Percentiles rank a stretch among this genome's conserved stretches.
These are phyloP conservation scores for Termitomyces sp. DNA, from an alignment of 768 basidiomycete genomes.

Conservation along the genomic window DNA sequence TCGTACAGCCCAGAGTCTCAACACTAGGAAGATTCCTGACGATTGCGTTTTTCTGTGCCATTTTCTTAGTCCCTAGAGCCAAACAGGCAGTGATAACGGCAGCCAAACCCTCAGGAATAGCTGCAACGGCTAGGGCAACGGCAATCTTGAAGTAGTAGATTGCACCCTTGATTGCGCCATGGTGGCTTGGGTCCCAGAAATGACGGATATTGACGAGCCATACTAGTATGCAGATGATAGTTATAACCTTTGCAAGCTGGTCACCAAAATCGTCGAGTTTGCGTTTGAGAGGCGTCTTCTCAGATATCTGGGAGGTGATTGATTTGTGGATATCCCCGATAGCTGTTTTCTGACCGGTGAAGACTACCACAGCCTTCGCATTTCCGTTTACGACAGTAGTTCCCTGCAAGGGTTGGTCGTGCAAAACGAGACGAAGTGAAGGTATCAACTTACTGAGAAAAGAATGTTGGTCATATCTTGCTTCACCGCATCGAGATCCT, in stretches of 20 bases:
- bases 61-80: slow-evolving; percentile 96
- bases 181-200: slow-evolving; percentile 94
- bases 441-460: slow-evolving; percentile 64
- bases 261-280: slow-evolving; percentile 99
- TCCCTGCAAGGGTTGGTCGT: slow-evolving; percentile 46
- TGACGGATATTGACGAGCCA: slow-evolving; percentile 97
- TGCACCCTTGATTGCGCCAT: slow-evolving; percentile 87
- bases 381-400: slow-evolving; percentile 95
- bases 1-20: slow-evolving; percentile 96
- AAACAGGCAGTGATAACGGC: slow-evolving; percentile 97
- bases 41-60: slow-evolving; percentile 99
- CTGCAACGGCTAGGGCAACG: slow-evolving; percentile 97
- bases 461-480: slow-evolving; percentile 98
- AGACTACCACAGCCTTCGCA: slow-evolving; percentile 82
- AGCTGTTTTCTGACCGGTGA: slow-evolving; percentile 83
- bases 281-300: slow-evolving; percentile 96
- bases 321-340: slow-evolving; percentile 98
- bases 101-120: slow-evolving; percentile 97
- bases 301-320: slow-evolving; percentile 87
- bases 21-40: slow-evolving; percentile 95
- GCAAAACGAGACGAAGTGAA: not conserved
- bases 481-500: slow-evolving; percentile 81
- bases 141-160: slow-evolving; percentile 99
- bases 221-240: slow-evolving; percentile 94
- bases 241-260: slow-evolving; percentile 95